Conservation (phyloP, 2,329 filamentous ascomycete genomes). For the Nemania sp. region DNA sequence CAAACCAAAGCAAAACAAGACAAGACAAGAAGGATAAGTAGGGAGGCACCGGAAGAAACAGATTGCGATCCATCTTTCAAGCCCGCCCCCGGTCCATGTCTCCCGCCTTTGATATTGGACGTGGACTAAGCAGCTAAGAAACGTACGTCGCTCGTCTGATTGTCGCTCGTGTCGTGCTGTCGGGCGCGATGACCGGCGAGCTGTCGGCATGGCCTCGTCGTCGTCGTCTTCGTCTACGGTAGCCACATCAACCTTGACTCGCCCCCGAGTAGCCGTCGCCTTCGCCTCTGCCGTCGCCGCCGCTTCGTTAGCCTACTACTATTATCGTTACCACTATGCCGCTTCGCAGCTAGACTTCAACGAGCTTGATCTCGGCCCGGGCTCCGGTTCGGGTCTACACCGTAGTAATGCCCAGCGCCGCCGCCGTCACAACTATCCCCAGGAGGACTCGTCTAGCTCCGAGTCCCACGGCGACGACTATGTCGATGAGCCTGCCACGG, state of each 20-base stretch:
- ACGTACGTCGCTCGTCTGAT: neutral
- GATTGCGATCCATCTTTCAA: neutral
- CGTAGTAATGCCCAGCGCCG: constrained; percentile 76
- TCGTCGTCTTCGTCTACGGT: constrained; percentile 56
- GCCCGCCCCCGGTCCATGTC: constrained; percentile 15
- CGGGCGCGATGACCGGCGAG: constrained; percentile 47
- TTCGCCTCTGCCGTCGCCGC: constrained; percentile 67
- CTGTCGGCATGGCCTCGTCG: constrained; percentile 59
- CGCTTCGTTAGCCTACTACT: constrained; percentile 69
- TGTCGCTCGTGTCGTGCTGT: neutral
- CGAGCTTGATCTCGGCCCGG: neutral
- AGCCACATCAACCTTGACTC: constrained; percentile 66
- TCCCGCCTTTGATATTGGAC: neutral
- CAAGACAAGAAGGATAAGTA: neutral
- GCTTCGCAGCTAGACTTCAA: constrained; percentile 38
- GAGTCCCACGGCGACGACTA: constrained; percentile 61
- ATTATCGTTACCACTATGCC: constrained; percentile 59
- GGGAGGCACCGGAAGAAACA: too few species aligned
- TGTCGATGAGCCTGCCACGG: constrained; percentile 51
- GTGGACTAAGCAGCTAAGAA: neutral
- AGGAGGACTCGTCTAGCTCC: constrained; percentile 55
- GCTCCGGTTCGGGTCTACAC: constrained; percentile 61
- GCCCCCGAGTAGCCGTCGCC: constrained; percentile 67
- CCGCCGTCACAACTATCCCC: constrained; percentile 53
- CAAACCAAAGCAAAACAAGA: neutral